These are phyloP conservation scores for Arthrobotrys musiformis DNA, from an alignment of 2,329 filamentous ascomycete species.

Conservation along the genomic window DNA sequence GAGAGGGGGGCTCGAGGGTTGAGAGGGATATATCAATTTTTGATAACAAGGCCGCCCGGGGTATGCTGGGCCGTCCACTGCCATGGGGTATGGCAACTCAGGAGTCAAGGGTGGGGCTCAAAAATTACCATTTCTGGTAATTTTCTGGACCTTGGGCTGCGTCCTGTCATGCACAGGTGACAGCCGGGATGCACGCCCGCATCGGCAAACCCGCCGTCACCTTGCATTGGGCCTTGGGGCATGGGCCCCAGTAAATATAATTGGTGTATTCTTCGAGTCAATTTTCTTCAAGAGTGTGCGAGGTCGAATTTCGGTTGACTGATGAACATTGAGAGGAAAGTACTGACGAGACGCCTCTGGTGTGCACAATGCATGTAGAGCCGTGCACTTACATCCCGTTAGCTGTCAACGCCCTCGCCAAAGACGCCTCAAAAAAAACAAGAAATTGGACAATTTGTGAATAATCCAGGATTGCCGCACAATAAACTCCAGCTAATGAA, in stretches of 20 bases:
- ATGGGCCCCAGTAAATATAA: not conserved
- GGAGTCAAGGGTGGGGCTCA: constrained; percentile 9
- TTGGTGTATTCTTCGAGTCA: not conserved
- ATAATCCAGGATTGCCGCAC: constrained; percentile 11
- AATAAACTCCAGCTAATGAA: not conserved
- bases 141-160: constrained; percentile 15
- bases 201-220: constrained; percentile 30
- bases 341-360: constrained; percentile 18
- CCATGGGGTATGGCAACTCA: not conserved
- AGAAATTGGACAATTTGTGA: constrained; percentile 2
- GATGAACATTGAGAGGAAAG: constrained; percentile 2
- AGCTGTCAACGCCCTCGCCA: constrained; percentile 20
- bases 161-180: not conserved
- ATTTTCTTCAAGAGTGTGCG: not conserved
- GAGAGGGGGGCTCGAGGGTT: not conserved
- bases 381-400: not conserved
- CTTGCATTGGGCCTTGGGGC: constrained; percentile 22
- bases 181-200: constrained; percentile 1
- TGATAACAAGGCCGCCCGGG: constrained; percentile 7
- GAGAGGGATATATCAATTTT: constrained; percentile 1
- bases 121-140: constrained; percentile 4
- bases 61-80: not conserved
- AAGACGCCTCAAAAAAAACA: constrained; percentile 19
- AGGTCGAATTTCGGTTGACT: not conserved
- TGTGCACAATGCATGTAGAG: not conserved